These are phyloP conservation scores for Dryas integrifolia DNA, from an alignment of 331 rosid species.

Conservation along the genomic window DNA sequence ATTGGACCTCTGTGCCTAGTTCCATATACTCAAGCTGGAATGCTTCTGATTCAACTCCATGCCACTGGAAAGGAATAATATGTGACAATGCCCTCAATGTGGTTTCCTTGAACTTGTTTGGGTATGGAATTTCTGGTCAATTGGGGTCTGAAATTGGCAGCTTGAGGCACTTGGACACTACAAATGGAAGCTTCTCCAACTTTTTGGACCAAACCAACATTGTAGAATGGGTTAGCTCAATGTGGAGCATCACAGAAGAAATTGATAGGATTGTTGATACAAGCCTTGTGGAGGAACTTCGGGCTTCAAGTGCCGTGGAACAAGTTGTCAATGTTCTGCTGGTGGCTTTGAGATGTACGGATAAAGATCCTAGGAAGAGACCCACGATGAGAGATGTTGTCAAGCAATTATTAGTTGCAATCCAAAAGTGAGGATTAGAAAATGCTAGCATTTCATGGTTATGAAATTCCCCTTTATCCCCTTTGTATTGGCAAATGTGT, in stretches of 20 bases:
- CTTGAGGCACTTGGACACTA: slow-evolving; percentile 42
- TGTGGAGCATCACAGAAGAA: slow-evolving; percentile 43
- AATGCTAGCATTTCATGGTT: neutral
- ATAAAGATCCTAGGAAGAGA: slow-evolving; percentile 53
- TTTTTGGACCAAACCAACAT: slow-evolving; percentile 39
- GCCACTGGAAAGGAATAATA: slow-evolving; percentile 68
- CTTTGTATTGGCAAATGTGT: neutral
- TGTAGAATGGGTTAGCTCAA: slow-evolving; percentile 54
- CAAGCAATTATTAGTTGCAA: slow-evolving; percentile 38
- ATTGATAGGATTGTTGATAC: slow-evolving; percentile 57
- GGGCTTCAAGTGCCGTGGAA: slow-evolving; percentile 36
- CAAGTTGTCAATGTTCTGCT: slow-evolving; percentile 42
- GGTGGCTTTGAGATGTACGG: slow-evolving; percentile 68
- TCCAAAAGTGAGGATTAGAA: neutral
- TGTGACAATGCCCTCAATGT: slow-evolving; percentile 50
- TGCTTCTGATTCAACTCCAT: slow-evolving; percentile 63
- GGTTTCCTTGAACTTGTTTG: slow-evolving; percentile 49
- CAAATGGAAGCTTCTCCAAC: neutral
- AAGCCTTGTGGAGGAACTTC: slow-evolving; percentile 41
- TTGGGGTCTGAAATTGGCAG: slow-evolving; percentile 53
- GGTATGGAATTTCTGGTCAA: slow-evolving; percentile 45
- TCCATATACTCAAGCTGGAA: slow-evolving; percentile 55
- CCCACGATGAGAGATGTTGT: slow-evolving; percentile 62
- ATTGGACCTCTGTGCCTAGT: slow-evolving; percentile 50
- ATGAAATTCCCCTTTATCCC: neutral